phyloP scores from a whole-genome alignment of 2,329 filamentous ascomycete species.

The Endocalyx cinctus region DNA sequence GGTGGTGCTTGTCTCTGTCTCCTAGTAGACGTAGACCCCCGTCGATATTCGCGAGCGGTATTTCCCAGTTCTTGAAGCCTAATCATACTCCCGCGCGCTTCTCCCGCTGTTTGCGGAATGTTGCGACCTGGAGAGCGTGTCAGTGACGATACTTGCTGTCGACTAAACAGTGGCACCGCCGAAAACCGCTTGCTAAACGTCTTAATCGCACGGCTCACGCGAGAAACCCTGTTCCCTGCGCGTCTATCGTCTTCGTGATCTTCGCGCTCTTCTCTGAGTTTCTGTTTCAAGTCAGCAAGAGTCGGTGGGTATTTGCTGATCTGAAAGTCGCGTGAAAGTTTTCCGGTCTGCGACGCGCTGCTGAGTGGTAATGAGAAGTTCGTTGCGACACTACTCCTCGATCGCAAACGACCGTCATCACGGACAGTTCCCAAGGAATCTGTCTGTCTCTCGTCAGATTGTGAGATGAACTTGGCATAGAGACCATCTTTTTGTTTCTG shows the following conservation, averaged over 20 bases:
- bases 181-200: too few species aligned
- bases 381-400: conserved; percentile 4
- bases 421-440: too few species aligned
- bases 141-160: too few species aligned
- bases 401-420: not conserved
- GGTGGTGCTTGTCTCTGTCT: not conserved
- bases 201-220: too few species aligned
- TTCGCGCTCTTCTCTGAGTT: too few species aligned
- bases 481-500: conserved; percentile 34
- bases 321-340: conserved; percentile 8
- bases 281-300: too few species aligned
- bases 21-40: conserved; percentile 4
- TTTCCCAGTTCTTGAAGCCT: conserved; percentile 16
- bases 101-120: conserved; percentile 1
- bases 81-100: conserved; percentile 11
- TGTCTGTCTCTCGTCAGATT: too few species aligned
- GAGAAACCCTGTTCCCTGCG: too few species aligned
- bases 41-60: conserved; percentile 11
- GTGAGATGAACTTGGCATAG: conserved; percentile 40
- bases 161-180: too few species aligned
- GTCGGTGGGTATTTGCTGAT: conserved; percentile 7
- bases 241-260: too few species aligned
- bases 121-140: too few species aligned
- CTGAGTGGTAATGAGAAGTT: conserved; percentile 17
- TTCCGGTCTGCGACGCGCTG: conserved; percentile 8